Evolutionary conservation across 2,329 filamentous ascomycete genomes (phyloP).

Genomic region (Diaporthe sp.): DNA sequence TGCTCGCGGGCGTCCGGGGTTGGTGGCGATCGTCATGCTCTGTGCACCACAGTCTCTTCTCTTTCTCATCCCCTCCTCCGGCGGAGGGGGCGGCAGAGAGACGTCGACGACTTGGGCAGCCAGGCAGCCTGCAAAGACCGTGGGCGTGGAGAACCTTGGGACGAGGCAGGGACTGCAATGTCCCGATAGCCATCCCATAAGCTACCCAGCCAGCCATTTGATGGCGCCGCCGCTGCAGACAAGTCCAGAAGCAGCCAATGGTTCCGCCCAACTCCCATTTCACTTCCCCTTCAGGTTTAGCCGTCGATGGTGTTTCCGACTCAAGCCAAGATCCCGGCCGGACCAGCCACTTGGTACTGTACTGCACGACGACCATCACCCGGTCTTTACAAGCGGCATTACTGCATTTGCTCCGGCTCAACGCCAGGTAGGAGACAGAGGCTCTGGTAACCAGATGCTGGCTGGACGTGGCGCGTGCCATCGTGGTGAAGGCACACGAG

Average conservation of each 20-base stretch:
- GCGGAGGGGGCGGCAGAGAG: no score
- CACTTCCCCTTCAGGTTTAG: slow-evolving; percentile 23
- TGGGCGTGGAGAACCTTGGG: slow-evolving; percentile 16
- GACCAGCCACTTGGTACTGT: slow-evolving; percentile 20
- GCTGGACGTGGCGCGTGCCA: not conserved
- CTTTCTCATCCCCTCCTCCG: not conserved
- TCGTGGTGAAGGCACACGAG: not conserved
- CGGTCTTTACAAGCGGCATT: not conserved
- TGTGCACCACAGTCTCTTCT: not conserved
- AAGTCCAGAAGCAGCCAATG: slow-evolving; percentile 3
- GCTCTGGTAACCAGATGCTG: not conserved
- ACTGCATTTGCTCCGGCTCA: slow-evolving; percentile 3
- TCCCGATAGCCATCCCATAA: slow-evolving; percentile 10
- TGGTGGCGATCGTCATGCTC: not conserved
- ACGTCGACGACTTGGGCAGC: not conserved
- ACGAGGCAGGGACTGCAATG: slow-evolving; percentile 13
- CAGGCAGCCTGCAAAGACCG: not conserved
- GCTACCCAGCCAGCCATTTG: slow-evolving; percentile 28
- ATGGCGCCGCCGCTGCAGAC: slow-evolving; percentile 2
- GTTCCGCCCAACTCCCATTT: slow-evolving; percentile 20
- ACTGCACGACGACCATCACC: not conserved
- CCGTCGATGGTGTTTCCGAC: not conserved
- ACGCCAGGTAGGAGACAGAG: not conserved
- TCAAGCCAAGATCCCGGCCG: slow-evolving; percentile 12
- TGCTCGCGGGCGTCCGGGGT: slow-evolving; percentile 13